Evolutionary conservation across 164 flowering plant species (phyloP), one percentile per base, ranked within the genome.

Genomic region (Vitis riparia): DNA sequence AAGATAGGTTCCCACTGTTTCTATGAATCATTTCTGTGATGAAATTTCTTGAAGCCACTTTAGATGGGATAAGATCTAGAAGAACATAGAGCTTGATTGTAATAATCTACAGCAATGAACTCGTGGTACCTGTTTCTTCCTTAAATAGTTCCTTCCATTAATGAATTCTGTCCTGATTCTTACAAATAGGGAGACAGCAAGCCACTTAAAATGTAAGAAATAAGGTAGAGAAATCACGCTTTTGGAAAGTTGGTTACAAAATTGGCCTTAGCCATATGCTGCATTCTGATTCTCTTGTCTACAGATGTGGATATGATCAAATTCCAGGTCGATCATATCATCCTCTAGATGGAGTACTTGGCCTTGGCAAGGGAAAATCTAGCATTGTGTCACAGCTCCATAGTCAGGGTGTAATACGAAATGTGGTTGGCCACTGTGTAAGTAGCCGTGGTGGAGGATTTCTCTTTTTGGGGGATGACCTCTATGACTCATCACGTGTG

Each of bases 261-360:
- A 23, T 23, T 56, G 32, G 1, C 15, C 11, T 12, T 68, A 56
- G 10, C 29, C 27, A 23, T 23, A 23, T 23, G 27, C 27, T 23
- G 27, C 27, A 23, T 23, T 23, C 27, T 23, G 11, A 30, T 55
- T 52, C 23, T 69, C 55, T 55, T 58, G 53, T 59, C 55, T 71
- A 50, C 85, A 93, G 98, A 51, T 96, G 99, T 76, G 98, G 99
- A 19, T 92, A 92, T 70, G 93, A 95, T 82, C 98, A 96, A 76
- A n/a, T 84, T 59, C 83, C 81, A 5, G 88, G 83, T 27, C n/a
- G 69, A 55, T 80, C 89, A 15, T 2, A 65, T 59, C 85, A 87
- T 78, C 85, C 87, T 16, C 71, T 88, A 11, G 99, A 93, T 71
- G 99, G 98, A 70, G 82, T 93, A 3, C 89, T 96, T 60, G 99